Evolutionary conservation across 2,329 filamentous ascomycete genomes (phyloP).

Genomic region (Coleophoma crateriformis): DNA sequence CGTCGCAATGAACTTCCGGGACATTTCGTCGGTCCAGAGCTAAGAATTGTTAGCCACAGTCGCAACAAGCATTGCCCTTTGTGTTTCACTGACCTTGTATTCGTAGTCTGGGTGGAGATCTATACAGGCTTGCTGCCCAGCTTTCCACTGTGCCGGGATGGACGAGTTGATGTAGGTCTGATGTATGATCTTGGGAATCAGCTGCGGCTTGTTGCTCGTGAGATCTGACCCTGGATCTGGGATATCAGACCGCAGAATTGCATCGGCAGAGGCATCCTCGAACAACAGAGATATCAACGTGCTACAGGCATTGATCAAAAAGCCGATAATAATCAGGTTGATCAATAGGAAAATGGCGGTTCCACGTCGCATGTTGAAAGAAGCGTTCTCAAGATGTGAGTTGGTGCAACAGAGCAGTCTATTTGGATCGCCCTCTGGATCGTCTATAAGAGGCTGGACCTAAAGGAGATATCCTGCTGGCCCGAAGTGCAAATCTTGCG

Average conservation of each 20-base stretch:
- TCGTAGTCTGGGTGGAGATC: slow-evolving; percentile 67
- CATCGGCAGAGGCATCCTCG: slow-evolving; percentile 60
- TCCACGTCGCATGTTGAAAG: slow-evolving; percentile 24
- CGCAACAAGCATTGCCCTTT: neutral
- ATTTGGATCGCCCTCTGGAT: too few species aligned
- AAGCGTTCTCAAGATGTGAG: neutral
- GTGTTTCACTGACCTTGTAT: slow-evolving; percentile 49
- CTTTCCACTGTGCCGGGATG: slow-evolving; percentile 60
- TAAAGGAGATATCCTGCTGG: too few species aligned
- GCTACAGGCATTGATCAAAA: slow-evolving; percentile 63
- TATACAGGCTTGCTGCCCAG: slow-evolving; percentile 62
- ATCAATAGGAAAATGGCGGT: slow-evolving; percentile 37
- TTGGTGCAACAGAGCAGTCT: too few species aligned
- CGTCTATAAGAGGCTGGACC: too few species aligned
- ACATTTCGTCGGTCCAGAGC: slow-evolving; percentile 71
- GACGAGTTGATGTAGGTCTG: slow-evolving; percentile 69
- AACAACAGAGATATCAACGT: slow-evolving; percentile 66
- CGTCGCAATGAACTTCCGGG: slow-evolving; percentile 63
- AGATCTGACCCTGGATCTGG: slow-evolving; percentile 57
- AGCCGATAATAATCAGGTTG: slow-evolving; percentile 57
- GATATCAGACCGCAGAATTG: slow-evolving; percentile 60
- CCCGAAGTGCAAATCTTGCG: too few species aligned
- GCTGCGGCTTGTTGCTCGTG: slow-evolving; percentile 46
- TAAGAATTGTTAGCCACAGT: slow-evolving; percentile 24
- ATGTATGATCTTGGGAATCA: slow-evolving; percentile 74